Percentiles rank a stretch among this genome's conserved stretches.
Conservation (phyloP, 768 basidiomycete genomes). For the Tulasnella calospora region DNA sequence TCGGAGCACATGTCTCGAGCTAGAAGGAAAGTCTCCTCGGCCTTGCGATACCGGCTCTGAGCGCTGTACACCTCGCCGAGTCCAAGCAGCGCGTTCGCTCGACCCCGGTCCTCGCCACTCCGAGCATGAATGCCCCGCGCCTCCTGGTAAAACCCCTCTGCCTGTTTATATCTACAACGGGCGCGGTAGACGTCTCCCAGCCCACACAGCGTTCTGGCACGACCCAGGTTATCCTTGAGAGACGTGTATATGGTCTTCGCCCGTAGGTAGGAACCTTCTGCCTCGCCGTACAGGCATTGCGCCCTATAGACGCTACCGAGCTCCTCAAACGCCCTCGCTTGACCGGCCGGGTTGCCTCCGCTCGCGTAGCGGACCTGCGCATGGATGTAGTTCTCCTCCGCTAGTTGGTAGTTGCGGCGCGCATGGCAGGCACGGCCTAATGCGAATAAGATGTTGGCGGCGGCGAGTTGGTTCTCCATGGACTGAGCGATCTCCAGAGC, state of each 20-base stretch:
- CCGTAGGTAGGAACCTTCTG: neutral
- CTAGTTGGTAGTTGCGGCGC: neutral
- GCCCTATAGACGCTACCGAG: neutral
- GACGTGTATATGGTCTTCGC: neutral
- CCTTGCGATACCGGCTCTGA: neutral
- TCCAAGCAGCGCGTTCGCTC: neutral
- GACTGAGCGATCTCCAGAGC: neutral
- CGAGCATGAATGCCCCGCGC: neutral
- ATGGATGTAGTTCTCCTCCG: neutral
- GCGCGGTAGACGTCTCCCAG: neutral
- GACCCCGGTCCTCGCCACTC: neutral
- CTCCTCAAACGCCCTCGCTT: neutral
- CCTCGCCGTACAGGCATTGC: neutral
- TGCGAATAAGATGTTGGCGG: neutral
- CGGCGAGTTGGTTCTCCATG: neutral
- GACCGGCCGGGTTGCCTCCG: neutral
- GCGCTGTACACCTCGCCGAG: slow-evolving; percentile 6
- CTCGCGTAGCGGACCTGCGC: neutral
- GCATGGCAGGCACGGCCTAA: neutral
- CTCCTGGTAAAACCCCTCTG: neutral
- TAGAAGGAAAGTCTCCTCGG: neutral
- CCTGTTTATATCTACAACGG: neutral
- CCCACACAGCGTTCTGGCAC: neutral
- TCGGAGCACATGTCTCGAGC: neutral
- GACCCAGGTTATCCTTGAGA: neutral